phyloP scores from a whole-genome alignment of 176 grass and related monocot genomes.

The Microstegium vimineum region DNA sequence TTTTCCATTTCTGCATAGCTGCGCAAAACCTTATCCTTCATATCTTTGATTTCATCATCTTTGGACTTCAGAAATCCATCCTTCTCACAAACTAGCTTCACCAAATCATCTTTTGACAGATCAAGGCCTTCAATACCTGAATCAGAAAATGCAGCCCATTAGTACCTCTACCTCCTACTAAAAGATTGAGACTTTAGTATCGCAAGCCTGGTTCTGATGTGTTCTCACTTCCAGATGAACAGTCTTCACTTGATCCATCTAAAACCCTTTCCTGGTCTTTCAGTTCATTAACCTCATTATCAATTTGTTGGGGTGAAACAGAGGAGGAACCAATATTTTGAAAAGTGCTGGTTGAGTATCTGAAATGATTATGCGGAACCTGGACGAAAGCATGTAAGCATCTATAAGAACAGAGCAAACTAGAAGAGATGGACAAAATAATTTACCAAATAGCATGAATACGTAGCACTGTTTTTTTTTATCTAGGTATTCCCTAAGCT shows the following conservation, averaged over 20 bases:
- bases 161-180: constrained; percentile 14
- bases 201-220: constrained; percentile 20
- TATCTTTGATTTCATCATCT: constrained; percentile 64
- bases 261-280: constrained; percentile 22
- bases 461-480: background rate
- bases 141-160: constrained; percentile 38
- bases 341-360: constrained; percentile 42
- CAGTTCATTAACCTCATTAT: constrained; percentile 31
- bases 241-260: background rate
- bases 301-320: constrained; percentile 27
- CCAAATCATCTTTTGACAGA: constrained; percentile 53
- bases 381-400: constrained; percentile 11
- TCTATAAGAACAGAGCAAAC: background rate
- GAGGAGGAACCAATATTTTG: constrained; percentile 64
- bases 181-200: background rate
- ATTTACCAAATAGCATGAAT: background rate
- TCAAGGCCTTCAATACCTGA: constrained; percentile 42
- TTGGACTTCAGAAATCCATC: constrained; percentile 63
- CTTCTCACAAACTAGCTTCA: constrained; percentile 67
- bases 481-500: background rate
- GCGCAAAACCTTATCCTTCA: constrained; percentile 62
- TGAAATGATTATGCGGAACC: constrained; percentile 20
- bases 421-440: background rate
- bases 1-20: constrained; percentile 86
- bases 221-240: constrained; percentile 27